Conservation (phyloP, 1,284 basidiomycete genomes). For the Fomitopsis pinicola region DNA sequence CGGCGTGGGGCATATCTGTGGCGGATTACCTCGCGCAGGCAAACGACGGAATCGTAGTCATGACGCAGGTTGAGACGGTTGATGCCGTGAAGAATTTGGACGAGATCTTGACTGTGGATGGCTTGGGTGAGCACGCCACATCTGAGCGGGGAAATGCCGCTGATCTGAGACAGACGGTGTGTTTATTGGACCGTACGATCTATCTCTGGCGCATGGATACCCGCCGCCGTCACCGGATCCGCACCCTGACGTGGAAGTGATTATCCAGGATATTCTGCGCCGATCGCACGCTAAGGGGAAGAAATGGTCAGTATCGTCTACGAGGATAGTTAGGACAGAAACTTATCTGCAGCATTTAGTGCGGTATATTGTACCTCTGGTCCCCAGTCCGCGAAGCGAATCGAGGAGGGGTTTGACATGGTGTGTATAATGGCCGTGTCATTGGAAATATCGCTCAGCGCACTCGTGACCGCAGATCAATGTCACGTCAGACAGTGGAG, state of each 20-base stretch:
- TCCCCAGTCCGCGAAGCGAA: slow-evolving; percentile 32
- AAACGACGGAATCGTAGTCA: slow-evolving; percentile 53
- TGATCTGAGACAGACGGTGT: slow-evolving; percentile 34
- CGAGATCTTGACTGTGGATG: slow-evolving; percentile 58
- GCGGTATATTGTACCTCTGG: slow-evolving; percentile 34
- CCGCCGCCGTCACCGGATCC: slow-evolving; percentile 57
- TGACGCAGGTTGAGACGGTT: slow-evolving; percentile 65
- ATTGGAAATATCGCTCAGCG: slow-evolving; percentile 30
- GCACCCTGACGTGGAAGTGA: slow-evolving; percentile 55
- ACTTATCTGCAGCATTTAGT: slow-evolving; percentile 1
- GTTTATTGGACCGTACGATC: slow-evolving; percentile 69
- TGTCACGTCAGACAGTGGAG: slow-evolving; percentile 42
- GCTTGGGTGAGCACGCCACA: slow-evolving; percentile 43
- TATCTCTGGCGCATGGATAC: slow-evolving; percentile 56
- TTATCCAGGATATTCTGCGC: slow-evolving; percentile 54
- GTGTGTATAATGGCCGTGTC: slow-evolving; percentile 21
- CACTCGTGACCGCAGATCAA: slow-evolving; percentile 47
- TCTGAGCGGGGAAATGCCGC: background rate
- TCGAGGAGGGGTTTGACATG: slow-evolving; percentile 40
- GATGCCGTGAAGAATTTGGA: slow-evolving; percentile 58
- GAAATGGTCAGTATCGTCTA: slow-evolving; percentile 48
- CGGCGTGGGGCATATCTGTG: slow-evolving; percentile 45
- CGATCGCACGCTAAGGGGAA: slow-evolving; percentile 54
- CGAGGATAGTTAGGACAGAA: no score
- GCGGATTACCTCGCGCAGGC: slow-evolving; percentile 51